Percentiles rank a stretch among this genome's conserved stretches.
Conservation (phyloP, 2,329 filamentous ascomycete genomes). For the Botrytis hyacinthi region DNA sequence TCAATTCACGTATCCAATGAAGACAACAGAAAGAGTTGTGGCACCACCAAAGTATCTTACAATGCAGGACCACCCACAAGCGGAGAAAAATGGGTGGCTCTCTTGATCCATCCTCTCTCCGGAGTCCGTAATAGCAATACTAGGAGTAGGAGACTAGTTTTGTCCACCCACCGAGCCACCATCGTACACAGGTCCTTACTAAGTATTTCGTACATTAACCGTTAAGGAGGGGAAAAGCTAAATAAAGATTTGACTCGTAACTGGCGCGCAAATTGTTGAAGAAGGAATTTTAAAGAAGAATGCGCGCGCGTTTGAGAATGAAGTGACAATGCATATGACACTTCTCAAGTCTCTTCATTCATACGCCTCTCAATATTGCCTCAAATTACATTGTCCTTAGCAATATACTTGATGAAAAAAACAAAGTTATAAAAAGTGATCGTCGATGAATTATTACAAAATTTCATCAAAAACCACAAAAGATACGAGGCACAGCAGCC, state of each 20-base stretch:
- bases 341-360: neutral
- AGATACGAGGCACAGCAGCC: conserved; percentile 5
- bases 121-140: neutral
- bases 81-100: neutral
- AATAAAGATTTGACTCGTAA: neutral
- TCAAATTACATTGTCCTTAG: neutral
- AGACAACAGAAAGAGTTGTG: neutral
- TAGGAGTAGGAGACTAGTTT: neutral
- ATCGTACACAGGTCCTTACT: neutral
- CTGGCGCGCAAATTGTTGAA: neutral
- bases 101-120: neutral
- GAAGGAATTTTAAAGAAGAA: neutral
- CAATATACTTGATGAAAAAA: neutral
- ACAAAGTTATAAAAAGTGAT: neutral
- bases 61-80: neutral
- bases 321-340: neutral
- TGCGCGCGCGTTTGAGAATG: neutral
- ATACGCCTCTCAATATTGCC: neutral
- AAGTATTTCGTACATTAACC: neutral
- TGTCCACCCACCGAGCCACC: neutral
- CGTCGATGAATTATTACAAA: neutral
- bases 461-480: neutral
- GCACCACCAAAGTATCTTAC: no score
- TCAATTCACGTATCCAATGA: conserved; percentile 2
- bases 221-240: neutral